Conservation (phyloP, 768 basidiomycete species). For the Lactarius sp. region DNA sequence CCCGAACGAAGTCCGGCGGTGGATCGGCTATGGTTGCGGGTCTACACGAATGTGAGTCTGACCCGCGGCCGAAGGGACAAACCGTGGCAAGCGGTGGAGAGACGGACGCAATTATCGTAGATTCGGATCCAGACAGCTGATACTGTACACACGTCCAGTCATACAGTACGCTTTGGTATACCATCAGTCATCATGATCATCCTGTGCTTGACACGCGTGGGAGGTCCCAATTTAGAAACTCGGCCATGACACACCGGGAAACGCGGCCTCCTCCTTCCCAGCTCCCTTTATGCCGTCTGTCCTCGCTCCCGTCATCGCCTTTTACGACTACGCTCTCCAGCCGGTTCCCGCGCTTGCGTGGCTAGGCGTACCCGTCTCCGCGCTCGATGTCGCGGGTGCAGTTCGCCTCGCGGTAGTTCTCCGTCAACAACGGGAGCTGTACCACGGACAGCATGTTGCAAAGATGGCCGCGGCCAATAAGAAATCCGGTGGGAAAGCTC, state of each 20-base stretch:
- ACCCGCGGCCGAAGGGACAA: not conserved
- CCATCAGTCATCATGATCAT: no score
- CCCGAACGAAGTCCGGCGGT: slow-evolving; percentile 1
- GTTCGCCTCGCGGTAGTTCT: slow-evolving; percentile 20
- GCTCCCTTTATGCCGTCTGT: slow-evolving; percentile 16
- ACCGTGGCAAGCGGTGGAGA: not conserved
- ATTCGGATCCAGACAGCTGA: slow-evolving; percentile 15
- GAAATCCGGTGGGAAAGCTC: not conserved
- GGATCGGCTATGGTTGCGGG: not conserved
- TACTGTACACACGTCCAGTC: not conserved
- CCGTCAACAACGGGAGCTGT: slow-evolving; percentile 20
- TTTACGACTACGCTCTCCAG: slow-evolving; percentile 21
- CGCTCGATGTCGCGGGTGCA: slow-evolving; percentile 22
- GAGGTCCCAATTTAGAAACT: slow-evolving; percentile 7
- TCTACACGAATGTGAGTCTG: not conserved
- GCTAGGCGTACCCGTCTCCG: slow-evolving; percentile 20
- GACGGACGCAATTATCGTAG: slow-evolving; percentile 10
- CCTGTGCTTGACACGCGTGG: not conserved
- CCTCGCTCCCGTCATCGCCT: slow-evolving; percentile 16
- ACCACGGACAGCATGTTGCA: slow-evolving; percentile 3
- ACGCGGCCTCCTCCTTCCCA: not conserved
- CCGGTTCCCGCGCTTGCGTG: slow-evolving; percentile 15
- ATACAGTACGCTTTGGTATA: no score
- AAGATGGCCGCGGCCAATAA: slow-evolving; percentile 1
- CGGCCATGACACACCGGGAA: not conserved